Evolutionary conservation across 371 early-diverging fungal genomes (phyloP).

Genomic region (Gilbertella persicaria): DNA sequence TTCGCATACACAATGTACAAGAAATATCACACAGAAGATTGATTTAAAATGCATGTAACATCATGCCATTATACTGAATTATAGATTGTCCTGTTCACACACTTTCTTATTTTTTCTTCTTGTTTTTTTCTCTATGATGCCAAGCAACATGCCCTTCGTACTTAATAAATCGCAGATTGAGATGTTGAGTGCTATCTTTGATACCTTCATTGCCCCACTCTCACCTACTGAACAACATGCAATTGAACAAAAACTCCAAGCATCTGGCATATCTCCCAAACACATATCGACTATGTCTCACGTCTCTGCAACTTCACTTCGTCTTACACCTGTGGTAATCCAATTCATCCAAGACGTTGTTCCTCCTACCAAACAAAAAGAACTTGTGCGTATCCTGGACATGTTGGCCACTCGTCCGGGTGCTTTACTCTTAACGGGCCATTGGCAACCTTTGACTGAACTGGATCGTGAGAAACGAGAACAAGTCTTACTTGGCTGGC

Average conservation of each 20-base stretch:
- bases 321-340: background rate
- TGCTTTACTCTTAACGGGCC: constrained; percentile 55
- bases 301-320: background rate
- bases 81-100: no score
- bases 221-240: constrained; percentile 27
- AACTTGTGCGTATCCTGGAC: constrained; percentile 9
- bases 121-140: no score
- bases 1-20: no score
- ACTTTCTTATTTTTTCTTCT: no score
- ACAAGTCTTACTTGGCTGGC: constrained; percentile 44
- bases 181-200: constrained; percentile 29
- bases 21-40: no score
- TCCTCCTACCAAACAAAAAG: constrained; percentile 12
- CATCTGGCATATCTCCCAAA: background rate
- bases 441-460: constrained; percentile 43
- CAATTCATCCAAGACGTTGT: constrained; percentile 3
- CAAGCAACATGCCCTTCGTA: no score
- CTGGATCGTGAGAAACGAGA: constrained; percentile 48
- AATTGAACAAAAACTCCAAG: constrained; percentile 11
- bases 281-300: background rate
- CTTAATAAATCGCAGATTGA: background rate
- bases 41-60: no score
- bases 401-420: constrained; percentile 39
- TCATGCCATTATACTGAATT: no score
- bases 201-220: constrained; percentile 43